phyloP scores from a whole-genome alignment of 306 rosid species.

The Argentina anserina region DNA sequence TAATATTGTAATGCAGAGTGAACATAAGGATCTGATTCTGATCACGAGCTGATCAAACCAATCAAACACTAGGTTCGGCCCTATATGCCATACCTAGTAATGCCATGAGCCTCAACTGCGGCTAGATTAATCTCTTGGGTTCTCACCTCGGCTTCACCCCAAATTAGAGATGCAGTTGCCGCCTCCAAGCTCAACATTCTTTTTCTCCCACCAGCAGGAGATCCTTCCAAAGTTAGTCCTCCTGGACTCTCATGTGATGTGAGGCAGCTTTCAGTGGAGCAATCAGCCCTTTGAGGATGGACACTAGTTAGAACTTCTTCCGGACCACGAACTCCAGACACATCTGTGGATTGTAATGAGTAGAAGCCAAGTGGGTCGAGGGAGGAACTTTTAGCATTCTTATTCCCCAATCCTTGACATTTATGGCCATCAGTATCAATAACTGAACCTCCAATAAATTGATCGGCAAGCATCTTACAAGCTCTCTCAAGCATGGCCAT shows the following conservation, averaged over 20 bases:
- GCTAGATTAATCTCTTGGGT: slow-evolving; percentile 59
- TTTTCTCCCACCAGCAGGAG: slow-evolving; percentile 57
- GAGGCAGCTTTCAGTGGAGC: slow-evolving; percentile 94
- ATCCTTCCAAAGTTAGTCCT: slow-evolving; percentile 69
- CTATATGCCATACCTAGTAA: slow-evolving; percentile 69
- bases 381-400: slow-evolving; percentile 49
- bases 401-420: slow-evolving; percentile 53
- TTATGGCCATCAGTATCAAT: slow-evolving; percentile 63
- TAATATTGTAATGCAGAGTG: slow-evolving; percentile 22
- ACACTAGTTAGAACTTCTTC: slow-evolving; percentile 53
- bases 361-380: slow-evolving; percentile 73
- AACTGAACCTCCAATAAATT: slow-evolving; percentile 67
- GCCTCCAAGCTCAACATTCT: slow-evolving; percentile 59
- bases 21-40: slow-evolving; percentile 24
- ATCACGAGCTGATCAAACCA: slow-evolving; percentile 24
- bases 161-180: slow-evolving; percentile 55
- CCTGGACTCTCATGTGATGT: slow-evolving; percentile 86
- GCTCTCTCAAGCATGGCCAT: slow-evolving; percentile 98
- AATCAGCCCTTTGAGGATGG: slow-evolving; percentile 68
- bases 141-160: slow-evolving; percentile 76
- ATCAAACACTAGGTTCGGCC: slow-evolving; percentile 27
- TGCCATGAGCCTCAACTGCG: slow-evolving; percentile 53
- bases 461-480: slow-evolving; percentile 96
- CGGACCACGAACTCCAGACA: slow-evolving; percentile 39
- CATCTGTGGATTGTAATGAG: slow-evolving; percentile 49